These are phyloP conservation scores for Russula sp. DNA, from an alignment of 768 basidiomycete genomes.

Conservation along the genomic window DNA sequence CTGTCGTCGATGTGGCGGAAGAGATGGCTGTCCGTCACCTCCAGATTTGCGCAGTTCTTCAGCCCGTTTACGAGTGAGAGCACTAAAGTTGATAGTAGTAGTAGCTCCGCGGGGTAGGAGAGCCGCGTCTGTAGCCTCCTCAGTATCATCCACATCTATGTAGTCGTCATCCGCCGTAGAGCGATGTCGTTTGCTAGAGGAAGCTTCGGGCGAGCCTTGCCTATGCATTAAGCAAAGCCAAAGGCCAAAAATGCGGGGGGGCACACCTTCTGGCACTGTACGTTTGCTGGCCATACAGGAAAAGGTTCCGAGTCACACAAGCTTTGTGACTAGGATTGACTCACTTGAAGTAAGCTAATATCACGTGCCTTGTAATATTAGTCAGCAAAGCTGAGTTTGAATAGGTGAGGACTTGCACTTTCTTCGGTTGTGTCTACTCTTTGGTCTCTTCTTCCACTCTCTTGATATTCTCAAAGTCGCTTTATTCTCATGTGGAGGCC, in stretches of 20 bases:
- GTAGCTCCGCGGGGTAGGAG: conserved; percentile 66
- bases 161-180: conserved; percentile 51
- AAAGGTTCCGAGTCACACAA: too few species aligned
- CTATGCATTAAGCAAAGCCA: neutral
- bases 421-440: conserved; percentile 19
- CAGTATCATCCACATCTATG: conserved; percentile 47
- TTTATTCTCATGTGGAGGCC: conserved; percentile 71
- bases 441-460: conserved; percentile 20
- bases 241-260: neutral
- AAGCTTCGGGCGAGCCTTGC: conserved; percentile 26
- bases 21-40: conserved; percentile 41
- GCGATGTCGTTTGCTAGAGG: conserved; percentile 38
- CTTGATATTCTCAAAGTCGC: conserved; percentile 22
- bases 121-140: conserved; percentile 41
- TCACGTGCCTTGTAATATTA: conserved; percentile 1
- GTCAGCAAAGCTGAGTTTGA: conserved; percentile 23
- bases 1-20: conserved; percentile 62
- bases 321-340: too few species aligned
- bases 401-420: neutral
- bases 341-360: too few species aligned
- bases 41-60: conserved; percentile 46
- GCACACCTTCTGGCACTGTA: conserved; percentile 28
- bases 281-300: conserved; percentile 18
- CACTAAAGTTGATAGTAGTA: conserved; percentile 89
- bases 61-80: conserved; percentile 72